A percentile compares a stretch with the other conserved stretches of the same genome.
phyloP scores from a whole-genome alignment of 108 stramenopile genomes.

The Fistulifera pelliculosa region DNA sequence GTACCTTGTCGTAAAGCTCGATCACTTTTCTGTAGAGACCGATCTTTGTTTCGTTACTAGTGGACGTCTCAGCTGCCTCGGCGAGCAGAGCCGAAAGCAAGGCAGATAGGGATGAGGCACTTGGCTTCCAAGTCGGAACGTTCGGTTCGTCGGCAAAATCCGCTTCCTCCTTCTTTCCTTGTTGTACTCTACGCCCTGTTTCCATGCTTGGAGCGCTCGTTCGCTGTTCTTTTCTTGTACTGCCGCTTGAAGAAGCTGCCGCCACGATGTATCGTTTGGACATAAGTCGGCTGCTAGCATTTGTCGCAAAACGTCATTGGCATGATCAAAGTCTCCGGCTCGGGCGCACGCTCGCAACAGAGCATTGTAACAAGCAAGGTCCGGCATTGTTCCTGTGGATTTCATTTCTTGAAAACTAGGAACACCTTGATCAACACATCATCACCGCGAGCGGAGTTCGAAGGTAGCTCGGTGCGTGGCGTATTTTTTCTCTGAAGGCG shows the following conservation, averaged over 20 bases:
- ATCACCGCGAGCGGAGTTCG: constrained; percentile 6
- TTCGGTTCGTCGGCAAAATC: not conserved
- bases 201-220: constrained; percentile 48
- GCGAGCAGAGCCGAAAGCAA: constrained; percentile 13
- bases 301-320: constrained; percentile 39
- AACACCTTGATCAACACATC: constrained; percentile 53
- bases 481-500: not conserved
- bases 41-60: constrained; percentile 16
- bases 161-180: constrained; percentile 8
- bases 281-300: constrained; percentile 40
- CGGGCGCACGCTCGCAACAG: constrained; percentile 67
- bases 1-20: constrained; percentile 25
- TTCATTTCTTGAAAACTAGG: constrained; percentile 82
- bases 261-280: constrained; percentile 62
- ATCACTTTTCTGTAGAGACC: constrained; percentile 24
- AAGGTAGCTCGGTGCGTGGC: not conserved
- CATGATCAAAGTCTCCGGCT: constrained; percentile 50
- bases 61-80: constrained; percentile 14
- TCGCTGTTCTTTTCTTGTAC: constrained; percentile 41
- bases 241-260: constrained; percentile 54
- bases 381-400: constrained; percentile 49
- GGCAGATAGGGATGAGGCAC: constrained; percentile 9
- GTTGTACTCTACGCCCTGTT: constrained; percentile 26
- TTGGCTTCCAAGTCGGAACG: constrained; percentile 9
- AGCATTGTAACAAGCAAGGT: constrained; percentile 78